A percentile compares a stretch with the other conserved stretches of the same genome.
phyloP scores from a whole-genome alignment of 1,284 basidiomycete species.

The Paramarasmius palmivorus region DNA sequence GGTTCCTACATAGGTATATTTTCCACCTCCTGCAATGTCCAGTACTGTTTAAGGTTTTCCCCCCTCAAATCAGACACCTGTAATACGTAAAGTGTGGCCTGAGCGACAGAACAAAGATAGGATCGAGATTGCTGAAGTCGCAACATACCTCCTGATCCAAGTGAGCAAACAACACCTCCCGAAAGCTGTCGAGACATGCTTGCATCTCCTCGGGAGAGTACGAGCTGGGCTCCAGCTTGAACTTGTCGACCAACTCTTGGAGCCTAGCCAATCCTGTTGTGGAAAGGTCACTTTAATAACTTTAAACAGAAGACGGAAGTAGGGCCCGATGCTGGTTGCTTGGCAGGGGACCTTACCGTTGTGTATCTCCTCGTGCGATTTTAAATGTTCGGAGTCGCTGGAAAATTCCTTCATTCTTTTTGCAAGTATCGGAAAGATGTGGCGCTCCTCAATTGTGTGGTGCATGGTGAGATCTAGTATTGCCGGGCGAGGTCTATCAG shows the following conservation, averaged over 20 bases:
- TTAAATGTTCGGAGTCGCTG: conserved; percentile 50
- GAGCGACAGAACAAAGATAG: not conserved
- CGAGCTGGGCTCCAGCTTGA: conserved; percentile 44
- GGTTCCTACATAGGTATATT: conserved; percentile 37
- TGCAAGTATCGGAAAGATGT: conserved; percentile 66
- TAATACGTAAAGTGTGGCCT: conserved; percentile 4
- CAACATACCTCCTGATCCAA: conserved; percentile 63
- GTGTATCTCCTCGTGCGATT: conserved; percentile 68
- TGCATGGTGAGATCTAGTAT: conserved; percentile 59
- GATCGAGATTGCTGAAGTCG: no score
- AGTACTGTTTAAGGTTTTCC: conserved; percentile 65
- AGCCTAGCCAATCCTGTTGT: conserved; percentile 57
- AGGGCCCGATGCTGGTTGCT: not conserved
- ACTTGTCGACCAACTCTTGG: conserved; percentile 45
- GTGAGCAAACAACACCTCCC: conserved; percentile 65
- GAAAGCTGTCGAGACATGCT: conserved; percentile 60
- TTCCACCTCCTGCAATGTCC: conserved; percentile 61
- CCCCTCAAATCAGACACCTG: conserved; percentile 59
- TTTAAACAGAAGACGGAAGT: not conserved
- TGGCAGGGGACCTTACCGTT: conserved; percentile 43
- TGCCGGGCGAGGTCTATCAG: not conserved
- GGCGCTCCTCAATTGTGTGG: conserved; percentile 64
- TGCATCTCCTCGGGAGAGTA: conserved; percentile 62
- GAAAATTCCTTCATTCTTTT: conserved; percentile 63
- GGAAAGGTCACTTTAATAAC: not conserved